Evolutionary conservation across 2,329 filamentous ascomycete genomes (phyloP).

Genomic region (Madurella mycetomatis): DNA sequence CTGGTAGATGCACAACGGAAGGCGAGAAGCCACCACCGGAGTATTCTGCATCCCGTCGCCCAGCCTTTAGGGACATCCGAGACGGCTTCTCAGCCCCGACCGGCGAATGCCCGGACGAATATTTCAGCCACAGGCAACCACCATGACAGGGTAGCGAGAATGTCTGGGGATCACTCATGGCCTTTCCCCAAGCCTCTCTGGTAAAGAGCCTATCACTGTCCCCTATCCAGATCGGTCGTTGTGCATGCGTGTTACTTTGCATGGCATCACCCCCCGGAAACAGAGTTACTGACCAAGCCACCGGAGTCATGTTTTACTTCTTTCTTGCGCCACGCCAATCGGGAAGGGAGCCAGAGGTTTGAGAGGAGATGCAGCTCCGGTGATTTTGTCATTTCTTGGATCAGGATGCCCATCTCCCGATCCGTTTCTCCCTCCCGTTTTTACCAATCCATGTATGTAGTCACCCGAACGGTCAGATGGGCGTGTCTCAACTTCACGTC

Average conservation of each 20-base stretch:
- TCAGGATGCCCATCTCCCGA: neutral
- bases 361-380: neutral
- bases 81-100: neutral
- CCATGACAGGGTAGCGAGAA: neutral
- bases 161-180: neutral
- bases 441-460: too few relatives aligned
- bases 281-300: too few relatives aligned
- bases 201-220: neutral
- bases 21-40: neutral
- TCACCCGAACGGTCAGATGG: too few relatives aligned
- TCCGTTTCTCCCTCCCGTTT: too few relatives aligned
- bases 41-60: neutral
- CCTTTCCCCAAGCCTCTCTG: neutral
- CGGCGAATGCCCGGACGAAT: neutral
- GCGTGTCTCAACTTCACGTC: neutral
- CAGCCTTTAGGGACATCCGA: neutral
- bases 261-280: too few relatives aligned
- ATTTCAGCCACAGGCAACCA: neutral
- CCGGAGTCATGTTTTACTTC: neutral
- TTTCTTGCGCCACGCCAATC: constrained; percentile 1
- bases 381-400: neutral
- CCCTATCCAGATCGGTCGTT: constrained; percentile 9
- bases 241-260: neutral
- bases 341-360: neutral
- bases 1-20: neutral